Base-by-base conservation (phyloP, 305 asterid species). In the Withania somnifera region DNA sequence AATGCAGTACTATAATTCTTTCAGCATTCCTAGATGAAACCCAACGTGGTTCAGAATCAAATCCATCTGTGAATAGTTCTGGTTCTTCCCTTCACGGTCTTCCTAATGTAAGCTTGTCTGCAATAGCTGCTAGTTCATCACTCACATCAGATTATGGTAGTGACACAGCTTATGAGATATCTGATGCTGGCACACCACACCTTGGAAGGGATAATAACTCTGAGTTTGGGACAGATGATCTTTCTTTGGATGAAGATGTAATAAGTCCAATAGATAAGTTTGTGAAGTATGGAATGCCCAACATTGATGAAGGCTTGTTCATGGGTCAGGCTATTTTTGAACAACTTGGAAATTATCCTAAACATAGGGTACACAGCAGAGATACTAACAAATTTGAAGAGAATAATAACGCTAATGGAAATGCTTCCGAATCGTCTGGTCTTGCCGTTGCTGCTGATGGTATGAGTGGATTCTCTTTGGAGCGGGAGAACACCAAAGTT, bases 291-390 rank as follows among this genome's bases (percentile, higher is more conserved):
- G 99, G 98, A 58, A 90, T 94, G 93, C 87, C 97, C 83, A 96
- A 94, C 84, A 94, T 96, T 79, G 99, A 96, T 3, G 98, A 96
- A 87, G 98, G 99, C 82, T 90, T 96, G 89, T 93, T 94, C 52
- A 90, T 94, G 98, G 99, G 99, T 85, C 94, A 94, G 73, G 94
- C 97, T 87, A 94, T 96, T 89, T 86, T 96, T 50, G 99, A 94
- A 87, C 94, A 96, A 85, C 93, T 96, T 52, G 97, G 93, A 85
- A 92, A 86, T 61, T 84, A 89, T 77, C 98, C 98, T 71, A 93
- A 84, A 83, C 93, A 92, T 80, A 90, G 89, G 86, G 47, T 67
- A 52, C 89, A 85, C 51, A 84, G 88, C n/a, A 90, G 86, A 83
- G 93, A 84, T 63, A 81, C 73, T 67, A 85, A 82, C 28, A 87